Evolutionary conservation across 768 basidiomycete species (phyloP), one percentile per base, ranked within the genome.

Genomic region (Rhizopogon vesiculosus): DNA sequence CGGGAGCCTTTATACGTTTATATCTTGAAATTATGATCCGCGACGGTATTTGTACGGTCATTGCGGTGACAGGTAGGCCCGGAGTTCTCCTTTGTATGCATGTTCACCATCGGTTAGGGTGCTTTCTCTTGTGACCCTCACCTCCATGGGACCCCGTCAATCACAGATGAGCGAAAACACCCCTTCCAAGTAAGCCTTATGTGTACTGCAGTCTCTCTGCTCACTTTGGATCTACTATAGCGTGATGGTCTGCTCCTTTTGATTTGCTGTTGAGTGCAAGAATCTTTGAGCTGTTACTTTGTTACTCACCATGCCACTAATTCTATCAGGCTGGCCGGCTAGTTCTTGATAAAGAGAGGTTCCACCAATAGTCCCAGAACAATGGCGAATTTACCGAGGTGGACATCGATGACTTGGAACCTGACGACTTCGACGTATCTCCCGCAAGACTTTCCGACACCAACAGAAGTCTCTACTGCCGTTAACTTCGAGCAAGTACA

Each of bases 121-220:
- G 62, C 15, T 49, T 64, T 56, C 18, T 66, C 60, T 66, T 31
- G 18, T 65, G 53, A 63, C 59, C 2, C 62, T 67, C 57, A 55
- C 46, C 46, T 3, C 51, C 7, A 35, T 57, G n/a, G 28, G 25
- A 18, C n/a, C 62, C 6, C 59, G 66, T 40, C 33, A 56, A 35
- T 50, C 49, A 18, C 35, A 39, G 9, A 56, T 61, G 56, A 54
- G n/a, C n/a, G n/a, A n/a, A n/a, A n/a, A n/a, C n/a, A n/a, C n/a
- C n/a, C n/a, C n/a, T n/a, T n/a, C n/a, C n/a, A n/a, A n/a, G n/a
- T n/a, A n/a, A n/a, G n/a, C n/a, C n/a, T n/a, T n/a, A n/a, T n/a
- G n/a, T n/a, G n/a, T n/a, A n/a, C n/a, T n/a, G 12, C 45, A 46
- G 22, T 3, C 19, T 19, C 45, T 19, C 10, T 33, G 6, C 45